Percentiles rank a stretch among this genome's conserved stretches.
phyloP scores from a whole-genome alignment of 1,284 basidiomycete species.

The Neolentinus lepideus region DNA sequence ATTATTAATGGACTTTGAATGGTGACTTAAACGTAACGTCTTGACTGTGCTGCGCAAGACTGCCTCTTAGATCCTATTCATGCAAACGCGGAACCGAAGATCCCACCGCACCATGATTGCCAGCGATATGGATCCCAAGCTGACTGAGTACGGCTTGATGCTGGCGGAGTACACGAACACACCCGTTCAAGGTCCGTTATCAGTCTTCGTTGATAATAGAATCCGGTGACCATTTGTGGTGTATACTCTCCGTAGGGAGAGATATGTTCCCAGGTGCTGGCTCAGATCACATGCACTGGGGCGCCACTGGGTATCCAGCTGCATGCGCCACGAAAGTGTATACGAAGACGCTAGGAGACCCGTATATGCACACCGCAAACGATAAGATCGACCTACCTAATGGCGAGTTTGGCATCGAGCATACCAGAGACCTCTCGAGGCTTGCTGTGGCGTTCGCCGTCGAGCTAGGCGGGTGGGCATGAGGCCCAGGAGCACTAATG shows the following conservation, averaged over 20 bases:
- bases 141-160: slow-evolving; percentile 28
- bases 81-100: too few species aligned
- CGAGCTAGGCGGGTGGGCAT: slow-evolving; percentile 20
- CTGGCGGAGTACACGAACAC: background rate
- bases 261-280: slow-evolving; percentile 8
- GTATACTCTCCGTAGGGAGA: background rate
- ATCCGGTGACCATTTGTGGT: too few species aligned
- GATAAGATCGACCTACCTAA: slow-evolving; percentile 36
- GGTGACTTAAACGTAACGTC: too few species aligned
- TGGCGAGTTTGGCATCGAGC: slow-evolving; percentile 42
- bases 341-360: slow-evolving; percentile 17
- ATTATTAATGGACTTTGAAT: too few species aligned
- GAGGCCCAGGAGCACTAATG: too few species aligned
- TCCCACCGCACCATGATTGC: slow-evolving; percentile 34
- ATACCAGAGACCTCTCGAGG: slow-evolving; percentile 40
- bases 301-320: slow-evolving; percentile 32
- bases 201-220: background rate
- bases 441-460: slow-evolving; percentile 38
- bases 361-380: slow-evolving; percentile 37
- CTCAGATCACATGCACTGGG: slow-evolving; percentile 38
- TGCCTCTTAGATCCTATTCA: too few species aligned
- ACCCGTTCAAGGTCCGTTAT: background rate
- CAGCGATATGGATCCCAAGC: slow-evolving; percentile 20
- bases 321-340: slow-evolving; percentile 23
- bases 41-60: too few species aligned